These are phyloP conservation scores for Aspergillus campestris DNA, from an alignment of 495 filamentous ascomycete species.

Conservation along the genomic window DNA sequence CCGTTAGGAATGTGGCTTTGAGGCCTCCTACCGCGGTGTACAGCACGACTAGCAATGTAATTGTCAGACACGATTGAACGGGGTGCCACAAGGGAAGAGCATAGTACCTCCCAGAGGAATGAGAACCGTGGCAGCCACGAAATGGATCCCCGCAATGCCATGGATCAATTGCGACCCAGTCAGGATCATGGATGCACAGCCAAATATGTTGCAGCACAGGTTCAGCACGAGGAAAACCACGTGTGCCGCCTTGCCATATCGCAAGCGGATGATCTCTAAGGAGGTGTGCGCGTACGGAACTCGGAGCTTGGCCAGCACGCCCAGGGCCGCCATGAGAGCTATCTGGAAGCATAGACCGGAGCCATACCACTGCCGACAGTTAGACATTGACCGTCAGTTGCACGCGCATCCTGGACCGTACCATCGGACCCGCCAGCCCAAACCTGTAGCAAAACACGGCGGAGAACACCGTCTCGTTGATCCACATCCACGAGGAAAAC, in stretches of 20 bases:
- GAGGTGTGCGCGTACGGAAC: slow-evolving; percentile 51
- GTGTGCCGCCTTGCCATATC: slow-evolving; percentile 45
- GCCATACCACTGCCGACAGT: slow-evolving; percentile 26
- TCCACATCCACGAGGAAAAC: slow-evolving; percentile 43
- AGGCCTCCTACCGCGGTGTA: slow-evolving; percentile 35
- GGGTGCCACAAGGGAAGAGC: not conserved
- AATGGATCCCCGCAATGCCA: slow-evolving; percentile 33
- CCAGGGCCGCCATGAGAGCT: slow-evolving; percentile 31
- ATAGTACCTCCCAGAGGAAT: slow-evolving; percentile 36
- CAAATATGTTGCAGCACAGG: slow-evolving; percentile 44
- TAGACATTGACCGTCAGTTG: too few relatives aligned
- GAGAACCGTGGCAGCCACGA: slow-evolving; percentile 34
- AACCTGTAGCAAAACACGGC: slow-evolving; percentile 32
- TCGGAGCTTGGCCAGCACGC: slow-evolving; percentile 33
- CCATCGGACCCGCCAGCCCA: slow-evolving; percentile 29
- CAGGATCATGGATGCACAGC: slow-evolving; percentile 35
- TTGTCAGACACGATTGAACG: not conserved
- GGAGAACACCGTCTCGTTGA: slow-evolving; percentile 35
- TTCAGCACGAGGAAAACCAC: slow-evolving; percentile 43
- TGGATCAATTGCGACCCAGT: slow-evolving; percentile 27
- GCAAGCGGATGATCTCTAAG: slow-evolving; percentile 44
- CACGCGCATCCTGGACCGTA: slow-evolving; percentile 1
- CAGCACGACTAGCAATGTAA: slow-evolving; percentile 19
- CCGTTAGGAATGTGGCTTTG: slow-evolving; percentile 34
- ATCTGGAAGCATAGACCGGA: slow-evolving; percentile 34